These are phyloP conservation scores for Aspergillus melleus DNA, from an alignment of 2,329 filamentous ascomycete species.

Conservation along the genomic window DNA sequence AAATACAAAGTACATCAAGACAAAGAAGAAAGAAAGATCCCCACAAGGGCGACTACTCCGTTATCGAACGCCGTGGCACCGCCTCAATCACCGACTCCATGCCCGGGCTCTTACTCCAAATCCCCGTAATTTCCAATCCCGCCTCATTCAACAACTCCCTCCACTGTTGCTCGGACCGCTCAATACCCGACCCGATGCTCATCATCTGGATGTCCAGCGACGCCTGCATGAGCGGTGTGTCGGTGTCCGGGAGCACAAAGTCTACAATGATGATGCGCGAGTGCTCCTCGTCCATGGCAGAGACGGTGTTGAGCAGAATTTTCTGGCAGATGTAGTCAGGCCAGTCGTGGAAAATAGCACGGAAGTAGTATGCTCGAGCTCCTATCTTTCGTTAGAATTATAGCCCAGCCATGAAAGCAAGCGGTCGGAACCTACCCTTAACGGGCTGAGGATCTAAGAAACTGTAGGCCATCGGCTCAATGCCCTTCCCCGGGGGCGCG, in stretches of 20 bases:
- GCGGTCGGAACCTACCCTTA: constrained; percentile 17
- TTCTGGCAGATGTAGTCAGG: constrained; percentile 32
- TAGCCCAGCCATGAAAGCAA: not conserved
- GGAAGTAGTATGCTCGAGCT: constrained; percentile 38
- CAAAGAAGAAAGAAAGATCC: not conserved
- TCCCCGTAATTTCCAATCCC: constrained; percentile 30
- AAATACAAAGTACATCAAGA: not conserved
- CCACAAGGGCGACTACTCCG: not conserved
- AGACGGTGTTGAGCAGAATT: constrained; percentile 33
- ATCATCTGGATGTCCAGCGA: constrained; percentile 42
- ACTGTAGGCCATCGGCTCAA: constrained; percentile 35
- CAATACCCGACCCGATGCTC: constrained; percentile 35
- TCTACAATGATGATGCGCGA: constrained; percentile 39
- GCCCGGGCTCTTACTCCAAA: constrained; percentile 27
- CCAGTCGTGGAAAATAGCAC: constrained; percentile 42
- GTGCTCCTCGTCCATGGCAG: constrained; percentile 31
- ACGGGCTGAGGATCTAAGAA: constrained; percentile 36
- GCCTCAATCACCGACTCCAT: constrained; percentile 34
- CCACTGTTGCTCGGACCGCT: constrained; percentile 37
- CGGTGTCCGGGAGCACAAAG: constrained; percentile 34
- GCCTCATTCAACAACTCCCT: constrained; percentile 25
- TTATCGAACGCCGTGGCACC: constrained; percentile 9
- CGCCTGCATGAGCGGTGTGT: constrained; percentile 28
- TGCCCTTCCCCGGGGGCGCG: constrained; percentile 10
- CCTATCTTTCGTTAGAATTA: constrained; percentile 16